Conservation (phyloP, 805 yeast species). For the Saccharomycopsis sp. region DNA sequence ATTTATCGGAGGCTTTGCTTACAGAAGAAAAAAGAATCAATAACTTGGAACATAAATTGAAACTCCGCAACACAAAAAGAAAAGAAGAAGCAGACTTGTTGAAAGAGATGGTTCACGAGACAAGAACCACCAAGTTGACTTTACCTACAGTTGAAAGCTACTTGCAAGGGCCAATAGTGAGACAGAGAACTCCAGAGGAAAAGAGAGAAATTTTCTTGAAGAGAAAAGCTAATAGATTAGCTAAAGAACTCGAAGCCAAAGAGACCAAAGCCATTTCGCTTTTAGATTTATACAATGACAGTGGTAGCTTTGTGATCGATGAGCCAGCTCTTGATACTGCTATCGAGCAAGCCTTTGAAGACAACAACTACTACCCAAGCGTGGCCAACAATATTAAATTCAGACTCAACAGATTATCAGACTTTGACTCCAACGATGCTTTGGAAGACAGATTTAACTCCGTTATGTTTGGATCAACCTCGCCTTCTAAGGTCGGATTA, state of each 20-base stretch:
- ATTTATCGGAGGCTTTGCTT: conserved; percentile 55
- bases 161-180: conserved; percentile 62
- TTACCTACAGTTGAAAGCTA: conserved; percentile 72
- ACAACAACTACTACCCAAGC: conserved; percentile 13
- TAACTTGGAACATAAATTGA: conserved; percentile 30
- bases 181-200: conserved; percentile 70
- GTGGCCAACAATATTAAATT: conserved; percentile 2
- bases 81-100: conserved; percentile 26
- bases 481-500: conserved; percentile 12
- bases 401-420: conserved; percentile 3
- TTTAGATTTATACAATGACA: conserved; percentile 64
- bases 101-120: conserved; percentile 30
- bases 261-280: conserved; percentile 50
- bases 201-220: conserved; percentile 47
- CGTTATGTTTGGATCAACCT: conserved; percentile 19
- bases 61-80: conserved; percentile 27
- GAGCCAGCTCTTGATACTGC: conserved; percentile 58
- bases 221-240: conserved; percentile 60
- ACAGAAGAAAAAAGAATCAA: conserved; percentile 46
- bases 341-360: conserved; percentile 47
- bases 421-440: neutral
- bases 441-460: conserved; percentile 15
- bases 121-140: conserved; percentile 48
- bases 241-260: conserved; percentile 44
- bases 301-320: conserved; percentile 63